phyloP scores from a whole-genome alignment of 305 asterid genomes.

The Solanum hybrid region DNA sequence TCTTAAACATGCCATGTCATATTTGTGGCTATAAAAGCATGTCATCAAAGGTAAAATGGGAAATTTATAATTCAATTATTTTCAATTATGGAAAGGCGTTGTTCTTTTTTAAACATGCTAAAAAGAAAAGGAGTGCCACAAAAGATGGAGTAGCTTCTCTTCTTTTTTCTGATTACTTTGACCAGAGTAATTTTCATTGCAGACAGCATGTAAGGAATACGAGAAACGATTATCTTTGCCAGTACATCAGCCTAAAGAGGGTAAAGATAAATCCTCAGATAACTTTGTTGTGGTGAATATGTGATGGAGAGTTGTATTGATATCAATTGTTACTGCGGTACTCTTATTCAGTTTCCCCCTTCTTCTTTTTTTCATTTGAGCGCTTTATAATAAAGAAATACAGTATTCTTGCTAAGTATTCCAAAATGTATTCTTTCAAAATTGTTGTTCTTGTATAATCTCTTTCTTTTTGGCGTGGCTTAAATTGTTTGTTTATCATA shows the following conservation, averaged over 20 bases:
- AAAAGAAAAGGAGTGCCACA: too few relatives aligned
- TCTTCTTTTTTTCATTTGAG: too few relatives aligned
- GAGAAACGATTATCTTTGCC: background rate
- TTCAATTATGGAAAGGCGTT: too few relatives aligned
- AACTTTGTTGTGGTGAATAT: background rate
- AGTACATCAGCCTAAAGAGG: background rate
- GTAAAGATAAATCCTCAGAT: background rate
- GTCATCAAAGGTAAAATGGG: too few relatives aligned
- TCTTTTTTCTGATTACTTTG: background rate
- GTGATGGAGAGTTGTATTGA: background rate
- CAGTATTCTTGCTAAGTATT: too few relatives aligned
- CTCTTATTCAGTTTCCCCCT: background rate
- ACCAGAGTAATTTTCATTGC: background rate
- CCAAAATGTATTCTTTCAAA: background rate
- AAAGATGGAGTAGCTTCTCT: background rate
- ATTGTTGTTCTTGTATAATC: background rate
- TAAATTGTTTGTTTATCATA: background rate
- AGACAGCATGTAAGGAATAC: background rate
- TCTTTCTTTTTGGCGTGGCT: background rate
- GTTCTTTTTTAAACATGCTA: too few relatives aligned
- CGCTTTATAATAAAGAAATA: too few relatives aligned
- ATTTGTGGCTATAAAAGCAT: too few relatives aligned
- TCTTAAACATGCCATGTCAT: too few relatives aligned
- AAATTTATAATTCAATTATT: too few relatives aligned
- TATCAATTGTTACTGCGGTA: background rate